Conservation (phyloP, 2,329 filamentous ascomycete species). For the Alternaria arbusti region DNA sequence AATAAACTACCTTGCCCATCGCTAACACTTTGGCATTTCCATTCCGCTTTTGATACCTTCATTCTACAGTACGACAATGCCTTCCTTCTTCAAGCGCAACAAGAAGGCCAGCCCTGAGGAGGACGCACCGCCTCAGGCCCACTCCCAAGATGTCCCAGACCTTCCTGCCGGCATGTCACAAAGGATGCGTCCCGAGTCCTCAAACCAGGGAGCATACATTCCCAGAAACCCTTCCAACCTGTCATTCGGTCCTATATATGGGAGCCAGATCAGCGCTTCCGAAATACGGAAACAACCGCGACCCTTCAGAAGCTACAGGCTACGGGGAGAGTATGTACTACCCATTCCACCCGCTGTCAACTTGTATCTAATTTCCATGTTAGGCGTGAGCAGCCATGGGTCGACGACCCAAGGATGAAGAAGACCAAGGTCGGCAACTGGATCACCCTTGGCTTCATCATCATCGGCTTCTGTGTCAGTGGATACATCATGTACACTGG, state of each 20-base stretch:
- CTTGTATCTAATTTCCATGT: neutral
- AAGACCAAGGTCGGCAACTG: conserved; percentile 29
- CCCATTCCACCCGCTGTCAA: neutral
- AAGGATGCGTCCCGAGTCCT: conserved; percentile 4
- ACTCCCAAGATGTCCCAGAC: conserved; percentile 9
- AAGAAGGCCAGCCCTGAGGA: conserved; percentile 7
- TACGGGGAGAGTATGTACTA: conserved; percentile 28
- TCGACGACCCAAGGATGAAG: conserved; percentile 27
- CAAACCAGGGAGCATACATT: neutral
- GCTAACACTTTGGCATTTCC: neutral
- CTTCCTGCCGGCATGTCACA: conserved; percentile 11
- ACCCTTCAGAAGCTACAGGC: conserved; percentile 30
- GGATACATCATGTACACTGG: conserved; percentile 31
- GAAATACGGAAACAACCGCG: conserved; percentile 22
- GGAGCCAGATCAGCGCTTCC: conserved; percentile 1
- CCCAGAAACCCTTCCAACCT: conserved; percentile 13
- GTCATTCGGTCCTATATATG: conserved; percentile 1
- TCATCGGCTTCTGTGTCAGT: conserved; percentile 16
- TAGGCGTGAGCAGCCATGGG: conserved; percentile 34
- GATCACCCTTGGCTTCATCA: conserved; percentile 23
- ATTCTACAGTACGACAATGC: conserved; percentile 1
- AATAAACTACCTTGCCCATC: conserved; percentile 14
- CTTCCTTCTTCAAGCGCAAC: conserved; percentile 12
- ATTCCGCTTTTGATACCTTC: neutral
- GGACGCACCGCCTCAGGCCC: neutral